Conservation (phyloP, 1,284 basidiomycete genomes). For the Uromyces viciae-fabae region DNA sequence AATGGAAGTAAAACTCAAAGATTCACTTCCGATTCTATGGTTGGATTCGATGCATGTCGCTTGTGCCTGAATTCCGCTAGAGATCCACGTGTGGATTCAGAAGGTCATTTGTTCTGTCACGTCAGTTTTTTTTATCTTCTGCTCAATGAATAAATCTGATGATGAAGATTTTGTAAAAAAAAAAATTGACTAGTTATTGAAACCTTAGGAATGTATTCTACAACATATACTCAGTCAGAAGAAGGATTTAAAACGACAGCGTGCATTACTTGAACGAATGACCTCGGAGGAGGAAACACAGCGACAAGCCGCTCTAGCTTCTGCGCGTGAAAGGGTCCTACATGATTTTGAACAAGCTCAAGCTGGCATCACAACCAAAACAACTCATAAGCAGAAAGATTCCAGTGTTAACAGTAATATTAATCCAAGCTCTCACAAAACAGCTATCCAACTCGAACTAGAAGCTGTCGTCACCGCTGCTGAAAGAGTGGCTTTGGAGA, state of each 20-base stretch:
- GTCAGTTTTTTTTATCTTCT: neutral
- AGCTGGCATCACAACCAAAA: conserved; percentile 31
- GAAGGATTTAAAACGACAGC: conserved; percentile 38
- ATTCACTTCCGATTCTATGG: conserved; percentile 38
- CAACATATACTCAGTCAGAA: conserved; percentile 40
- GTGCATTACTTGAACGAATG: conserved; percentile 24
- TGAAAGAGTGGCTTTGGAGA: conserved; percentile 22
- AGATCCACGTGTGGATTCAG: conserved; percentile 24
- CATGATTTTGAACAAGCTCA: conserved; percentile 41
- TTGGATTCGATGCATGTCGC: conserved; percentile 40
- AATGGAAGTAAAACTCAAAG: conserved; percentile 36
- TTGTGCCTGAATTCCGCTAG: conserved; percentile 31
- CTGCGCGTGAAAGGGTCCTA: conserved; percentile 35
- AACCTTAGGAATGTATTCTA: conserved; percentile 35
- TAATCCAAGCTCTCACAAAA: neutral
- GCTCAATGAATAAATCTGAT: neutral
- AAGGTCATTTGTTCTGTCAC: conserved; percentile 42
- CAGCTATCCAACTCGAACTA: neutral
- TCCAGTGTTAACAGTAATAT: neutral
- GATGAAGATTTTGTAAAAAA: neutral
- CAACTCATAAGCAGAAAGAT: neutral
- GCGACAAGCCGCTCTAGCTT: conserved; percentile 20
- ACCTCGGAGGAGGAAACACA: conserved; percentile 20
- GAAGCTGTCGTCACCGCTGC: conserved; percentile 27
- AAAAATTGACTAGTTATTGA: neutral